Evolutionary conservation across 2,329 filamentous ascomycete species (phyloP).

Genomic region (Periconia sp.): DNA sequence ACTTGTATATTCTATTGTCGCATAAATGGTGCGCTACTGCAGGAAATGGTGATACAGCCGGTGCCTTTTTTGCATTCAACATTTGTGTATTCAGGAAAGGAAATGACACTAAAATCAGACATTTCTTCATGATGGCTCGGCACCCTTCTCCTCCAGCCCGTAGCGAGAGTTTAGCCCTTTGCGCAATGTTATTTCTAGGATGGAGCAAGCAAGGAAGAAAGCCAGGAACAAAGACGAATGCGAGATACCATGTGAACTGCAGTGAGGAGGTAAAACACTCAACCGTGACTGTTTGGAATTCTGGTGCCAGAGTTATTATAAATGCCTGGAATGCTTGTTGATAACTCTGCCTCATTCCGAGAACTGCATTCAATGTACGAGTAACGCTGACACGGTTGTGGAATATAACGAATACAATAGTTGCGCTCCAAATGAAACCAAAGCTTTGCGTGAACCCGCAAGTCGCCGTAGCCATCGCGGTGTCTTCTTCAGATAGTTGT

Average conservation of each 20-base stretch:
- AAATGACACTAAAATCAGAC: too few species aligned
- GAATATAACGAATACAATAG: slow-evolving; percentile 14
- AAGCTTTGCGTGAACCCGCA: slow-evolving; percentile 16
- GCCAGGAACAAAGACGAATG: not conserved
- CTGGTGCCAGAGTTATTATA: not conserved
- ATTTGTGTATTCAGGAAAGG: too few species aligned
- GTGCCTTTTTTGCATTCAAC: too few species aligned
- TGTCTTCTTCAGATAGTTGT: slow-evolving; percentile 13
- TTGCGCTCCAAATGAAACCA: slow-evolving; percentile 15
- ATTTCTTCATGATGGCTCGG: too few species aligned
- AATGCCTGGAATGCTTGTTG: too few species aligned
- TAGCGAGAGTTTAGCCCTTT: not conserved
- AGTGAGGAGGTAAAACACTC: not conserved
- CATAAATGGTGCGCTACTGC: too few species aligned
- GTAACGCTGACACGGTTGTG: slow-evolving; percentile 4
- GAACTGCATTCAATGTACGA: not conserved
- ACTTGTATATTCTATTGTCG: too few species aligned
- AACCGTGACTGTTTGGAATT: not conserved
- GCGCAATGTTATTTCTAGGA: not conserved
- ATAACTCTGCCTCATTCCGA: not conserved
- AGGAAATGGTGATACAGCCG: too few species aligned
- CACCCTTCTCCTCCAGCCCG: not conserved
- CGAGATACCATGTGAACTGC: not conserved
- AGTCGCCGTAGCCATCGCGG: slow-evolving; percentile 9
- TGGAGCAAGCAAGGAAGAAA: not conserved